These are phyloP conservation scores for Multifurca ochricompacta DNA, from an alignment of 768 basidiomycete genomes.

Conservation along the genomic window DNA sequence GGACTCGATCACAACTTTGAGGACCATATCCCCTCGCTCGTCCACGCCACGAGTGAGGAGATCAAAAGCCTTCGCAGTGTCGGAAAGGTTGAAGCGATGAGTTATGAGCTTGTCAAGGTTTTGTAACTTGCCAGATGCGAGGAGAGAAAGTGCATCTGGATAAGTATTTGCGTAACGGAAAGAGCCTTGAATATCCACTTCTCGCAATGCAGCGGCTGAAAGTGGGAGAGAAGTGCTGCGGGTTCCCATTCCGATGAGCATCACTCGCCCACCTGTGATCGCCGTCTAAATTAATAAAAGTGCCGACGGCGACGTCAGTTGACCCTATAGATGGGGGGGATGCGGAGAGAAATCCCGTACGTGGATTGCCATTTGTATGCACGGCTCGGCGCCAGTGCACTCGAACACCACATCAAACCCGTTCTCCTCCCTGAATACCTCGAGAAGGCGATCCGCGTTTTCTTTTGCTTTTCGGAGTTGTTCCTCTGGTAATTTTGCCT, in stretches of 20 bases:
- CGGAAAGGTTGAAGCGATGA: constrained; percentile 60
- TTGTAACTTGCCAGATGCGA: constrained; percentile 51
- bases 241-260: constrained; percentile 95
- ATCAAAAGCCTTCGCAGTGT: constrained; percentile 73
- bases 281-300: constrained; percentile 49
- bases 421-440: constrained; percentile 50
- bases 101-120: constrained; percentile 71
- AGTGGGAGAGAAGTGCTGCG: constrained; percentile 77
- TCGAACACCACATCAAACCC: constrained; percentile 94
- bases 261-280: constrained; percentile 77
- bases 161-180: constrained; percentile 93
- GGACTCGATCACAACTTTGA: constrained; percentile 79
- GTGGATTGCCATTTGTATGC: constrained; percentile 85
- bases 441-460: constrained; percentile 42
- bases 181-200: constrained; percentile 88
- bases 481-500: constrained; percentile 47
- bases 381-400: constrained; percentile 89
- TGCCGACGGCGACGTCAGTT: constrained; percentile 14
- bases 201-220: constrained; percentile 72
- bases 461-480: constrained; percentile 55
- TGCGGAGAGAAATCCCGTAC: constrained; percentile 43
- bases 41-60: constrained; percentile 71
- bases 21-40: constrained; percentile 69
- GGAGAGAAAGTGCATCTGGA: constrained; percentile 70
- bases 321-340: background rate